Conservation (phyloP, 2,329 filamentous ascomycete genomes). For the Epichloe typhina region DNA sequence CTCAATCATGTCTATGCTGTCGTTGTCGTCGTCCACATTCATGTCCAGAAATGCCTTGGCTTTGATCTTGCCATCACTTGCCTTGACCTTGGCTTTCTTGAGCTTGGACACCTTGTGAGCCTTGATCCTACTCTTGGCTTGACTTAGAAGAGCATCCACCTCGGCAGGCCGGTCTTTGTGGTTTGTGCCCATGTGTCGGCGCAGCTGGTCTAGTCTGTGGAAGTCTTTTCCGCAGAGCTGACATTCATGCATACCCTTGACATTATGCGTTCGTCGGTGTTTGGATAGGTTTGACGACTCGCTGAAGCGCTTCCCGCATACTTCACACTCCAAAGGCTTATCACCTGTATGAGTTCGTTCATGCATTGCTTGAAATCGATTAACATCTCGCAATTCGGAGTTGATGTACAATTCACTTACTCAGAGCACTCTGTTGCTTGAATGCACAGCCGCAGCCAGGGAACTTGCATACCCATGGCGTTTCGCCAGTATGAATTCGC, state of each 20-base stretch:
- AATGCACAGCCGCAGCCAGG: constrained; percentile 43
- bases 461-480: constrained; percentile 44
- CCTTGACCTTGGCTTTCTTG: constrained; percentile 4
- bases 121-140: constrained; percentile 7
- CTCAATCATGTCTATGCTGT: constrained; percentile 4
- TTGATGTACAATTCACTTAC: constrained; percentile 25
- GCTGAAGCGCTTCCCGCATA: constrained; percentile 46
- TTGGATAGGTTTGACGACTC: constrained; percentile 56
- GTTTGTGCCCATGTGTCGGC: constrained; percentile 34
- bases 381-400: constrained; percentile 3
- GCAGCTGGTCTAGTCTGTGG: constrained; percentile 45
- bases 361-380: constrained; percentile 43
- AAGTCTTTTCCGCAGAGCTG: constrained; percentile 43
- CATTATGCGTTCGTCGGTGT: constrained; percentile 47
- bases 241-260: constrained; percentile 38
- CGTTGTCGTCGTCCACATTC: background rate
- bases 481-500: constrained; percentile 52
- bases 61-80: constrained; percentile 1
- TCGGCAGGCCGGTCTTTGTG: constrained; percentile 15
- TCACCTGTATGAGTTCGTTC: constrained; percentile 51
- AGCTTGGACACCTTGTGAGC: constrained; percentile 6
- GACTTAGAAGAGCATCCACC: constrained; percentile 8
- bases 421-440: constrained; percentile 54
- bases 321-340: constrained; percentile 46
- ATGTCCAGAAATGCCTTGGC: background rate